These are phyloP conservation scores for Tetrapisispora arboricola DNA, from an alignment of 805 yeast genomes.

Conservation along the genomic window DNA sequence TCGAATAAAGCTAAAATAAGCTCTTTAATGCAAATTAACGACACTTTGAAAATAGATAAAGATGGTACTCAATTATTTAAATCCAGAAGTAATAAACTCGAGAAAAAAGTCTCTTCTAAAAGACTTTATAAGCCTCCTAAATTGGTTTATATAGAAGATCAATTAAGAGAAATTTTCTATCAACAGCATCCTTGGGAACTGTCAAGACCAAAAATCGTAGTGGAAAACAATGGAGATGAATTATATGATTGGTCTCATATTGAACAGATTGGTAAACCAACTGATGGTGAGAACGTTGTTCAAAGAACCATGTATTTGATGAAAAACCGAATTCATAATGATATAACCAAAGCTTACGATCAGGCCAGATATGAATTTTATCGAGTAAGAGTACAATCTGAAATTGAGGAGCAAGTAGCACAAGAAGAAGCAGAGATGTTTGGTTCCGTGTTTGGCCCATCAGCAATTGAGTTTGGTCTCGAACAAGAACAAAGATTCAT, in stretches of 20 bases:
- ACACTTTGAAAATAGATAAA: slow-evolving; percentile 5
- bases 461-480: slow-evolving; percentile 58
- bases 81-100: slow-evolving; percentile 24
- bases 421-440: slow-evolving; percentile 78
- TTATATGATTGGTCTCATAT: slow-evolving; percentile 68
- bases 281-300: slow-evolving; percentile 85
- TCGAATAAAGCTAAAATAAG: slow-evolving; percentile 10
- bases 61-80: slow-evolving; percentile 22
- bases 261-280: slow-evolving; percentile 58
- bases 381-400: slow-evolving; percentile 73
- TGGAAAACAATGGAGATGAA: slow-evolving; percentile 62
- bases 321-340: slow-evolving; percentile 24
- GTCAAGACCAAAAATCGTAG: slow-evolving; percentile 74
- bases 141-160: slow-evolving; percentile 47
- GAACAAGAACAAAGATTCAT: slow-evolving; percentile 61
- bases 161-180: slow-evolving; percentile 70
- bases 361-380: slow-evolving; percentile 84
- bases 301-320: slow-evolving; percentile 58
- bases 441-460: slow-evolving; percentile 62
- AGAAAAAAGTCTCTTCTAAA: slow-evolving; percentile 12
- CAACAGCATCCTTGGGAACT: slow-evolving; percentile 98
- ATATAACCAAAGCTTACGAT: slow-evolving; percentile 62
- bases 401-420: slow-evolving; percentile 58
- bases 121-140: slow-evolving; percentile 23
- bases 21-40: slow-evolving; percentile 2